Base-by-base conservation (phyloP, 164 flowering plant species). In the Akebia trifoliata region DNA sequence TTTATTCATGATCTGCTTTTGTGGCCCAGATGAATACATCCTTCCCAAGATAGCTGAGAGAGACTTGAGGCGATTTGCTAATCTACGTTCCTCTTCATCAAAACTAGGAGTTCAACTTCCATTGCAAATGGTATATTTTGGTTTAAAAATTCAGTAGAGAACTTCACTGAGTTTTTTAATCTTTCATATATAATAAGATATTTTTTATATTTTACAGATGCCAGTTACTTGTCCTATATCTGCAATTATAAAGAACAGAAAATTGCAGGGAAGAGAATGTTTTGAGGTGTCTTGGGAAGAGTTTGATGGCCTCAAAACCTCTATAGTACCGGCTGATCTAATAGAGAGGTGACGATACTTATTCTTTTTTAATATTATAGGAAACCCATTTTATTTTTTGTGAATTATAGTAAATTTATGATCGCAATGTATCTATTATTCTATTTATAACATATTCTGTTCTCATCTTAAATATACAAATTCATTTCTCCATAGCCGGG, bases 41-140 rank as follows among this genome's bases (percentile, higher is more conserved):
- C 90, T 93, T 65, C 95, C 98, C 0, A 89, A 82, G 78, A 84
- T 89, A 61, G 95, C 90, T 47, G 98, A 93, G 72, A 81, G 94
- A 72, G 78, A 89, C 53, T 65, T 93, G 62, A 76, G 97, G 25
- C 69, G 88, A 57, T 85, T 80, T 70, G 80, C 88, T 35, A 81
- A 84, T 58, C 62, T 89, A 66, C 92, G 88, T 2, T 61, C 72
- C 5, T 56, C 74, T 58, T 81, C 95, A 56, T 74, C 80, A 38
- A 62, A 48, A 32, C 54, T 82, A 18, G 91, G 87, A 47, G 58
- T 78, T 66, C 71, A 53, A 26, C 64, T 78, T 69, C 79, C 93
- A 34, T 53, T 81, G 25, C 43, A 71, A 10, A 49, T 78, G 90
- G 96, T 91, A 73, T 34, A 11, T 22, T 28, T 14, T 45, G 49